These are phyloP conservation scores for Ustilago curta DNA, from an alignment of 1,284 basidiomycete species.

Conservation along the genomic window DNA sequence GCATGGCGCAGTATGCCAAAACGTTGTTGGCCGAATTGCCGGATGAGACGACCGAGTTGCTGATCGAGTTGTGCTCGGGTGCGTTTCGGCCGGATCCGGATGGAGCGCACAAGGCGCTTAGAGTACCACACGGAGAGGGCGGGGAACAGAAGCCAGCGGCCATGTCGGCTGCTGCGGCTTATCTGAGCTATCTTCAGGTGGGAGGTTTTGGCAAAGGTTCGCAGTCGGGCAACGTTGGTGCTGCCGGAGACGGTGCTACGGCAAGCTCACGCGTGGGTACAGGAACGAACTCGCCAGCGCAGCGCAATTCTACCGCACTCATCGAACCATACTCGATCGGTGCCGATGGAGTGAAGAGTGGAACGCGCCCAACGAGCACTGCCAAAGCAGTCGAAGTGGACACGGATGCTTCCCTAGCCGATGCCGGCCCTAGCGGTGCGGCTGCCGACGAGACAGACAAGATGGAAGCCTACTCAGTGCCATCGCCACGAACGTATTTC, in stretches of 20 bases:
- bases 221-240: not conserved
- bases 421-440: conserved; percentile 11
- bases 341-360: not conserved
- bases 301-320: conserved; percentile 29
- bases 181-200: conserved; percentile 55
- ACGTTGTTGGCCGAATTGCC: conserved; percentile 82
- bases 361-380: conserved; percentile 23
- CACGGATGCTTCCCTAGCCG: conserved; percentile 7
- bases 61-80: conserved; percentile 91
- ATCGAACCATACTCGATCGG: conserved; percentile 38
- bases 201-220: conserved; percentile 37
- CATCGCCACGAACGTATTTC: conserved; percentile 88
- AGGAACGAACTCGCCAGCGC: conserved; percentile 19
- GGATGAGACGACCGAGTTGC: conserved; percentile 85
- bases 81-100: conserved; percentile 59
- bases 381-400: conserved; percentile 17
- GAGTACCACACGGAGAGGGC: conserved; percentile 1
- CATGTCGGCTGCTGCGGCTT: conserved; percentile 45
- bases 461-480: conserved; percentile 72
- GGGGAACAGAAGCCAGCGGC: conserved; percentile 8
- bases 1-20: conserved; percentile 68
- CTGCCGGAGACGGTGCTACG: not conserved
- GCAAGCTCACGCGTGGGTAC: conserved; percentile 14
- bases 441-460: conserved; percentile 14
- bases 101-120: conserved; percentile 3